Percentiles rank a stretch among this genome's conserved stretches.
phyloP scores from a whole-genome alignment of 306 rosid genomes.

The Pyrus bretschneideri region DNA sequence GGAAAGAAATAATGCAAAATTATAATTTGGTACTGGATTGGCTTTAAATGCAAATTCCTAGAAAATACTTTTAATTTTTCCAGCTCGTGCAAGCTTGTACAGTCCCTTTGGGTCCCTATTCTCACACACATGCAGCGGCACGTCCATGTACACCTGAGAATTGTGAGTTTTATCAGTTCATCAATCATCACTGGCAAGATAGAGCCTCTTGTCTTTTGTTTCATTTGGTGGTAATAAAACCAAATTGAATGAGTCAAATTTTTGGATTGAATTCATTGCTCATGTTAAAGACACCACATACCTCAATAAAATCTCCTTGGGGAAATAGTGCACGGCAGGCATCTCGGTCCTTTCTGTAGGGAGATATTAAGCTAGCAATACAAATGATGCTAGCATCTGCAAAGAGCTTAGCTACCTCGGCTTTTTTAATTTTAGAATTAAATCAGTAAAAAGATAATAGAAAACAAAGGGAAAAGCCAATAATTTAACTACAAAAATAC shows the following conservation, averaged over 20 bases:
- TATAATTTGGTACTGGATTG: neutral
- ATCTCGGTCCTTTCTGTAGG: conserved; percentile 80
- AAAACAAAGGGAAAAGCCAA: neutral
- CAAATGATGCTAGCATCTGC: conserved; percentile 97
- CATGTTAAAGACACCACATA: conserved; percentile 14
- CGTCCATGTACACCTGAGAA: conserved; percentile 79
- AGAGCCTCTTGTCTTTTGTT: conserved; percentile 15
- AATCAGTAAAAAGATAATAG: neutral
- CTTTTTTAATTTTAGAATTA: conserved; percentile 26
- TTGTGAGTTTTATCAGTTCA: conserved; percentile 9
- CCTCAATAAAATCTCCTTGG: conserved; percentile 89
- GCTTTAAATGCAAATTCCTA: neutral
- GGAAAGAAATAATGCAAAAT: neutral
- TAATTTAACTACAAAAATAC: conserved; percentile 5
- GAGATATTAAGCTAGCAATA: conserved; percentile 89
- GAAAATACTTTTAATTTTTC: conserved; percentile 71
- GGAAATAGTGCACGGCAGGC: conserved; percentile 81
- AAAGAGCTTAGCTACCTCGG: conserved; percentile 94
- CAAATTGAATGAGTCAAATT: neutral
- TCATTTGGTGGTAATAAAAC: conserved; percentile 5
- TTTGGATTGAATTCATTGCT: neutral
- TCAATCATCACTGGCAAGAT: neutral
- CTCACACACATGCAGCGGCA: conserved; percentile 84
- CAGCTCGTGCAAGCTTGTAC: conserved; percentile 90
- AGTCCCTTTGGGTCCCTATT: conserved; percentile 92